These are phyloP conservation scores for Pseudozyma pruni DNA, from an alignment of 1,284 basidiomycete genomes.

Conservation along the genomic window DNA sequence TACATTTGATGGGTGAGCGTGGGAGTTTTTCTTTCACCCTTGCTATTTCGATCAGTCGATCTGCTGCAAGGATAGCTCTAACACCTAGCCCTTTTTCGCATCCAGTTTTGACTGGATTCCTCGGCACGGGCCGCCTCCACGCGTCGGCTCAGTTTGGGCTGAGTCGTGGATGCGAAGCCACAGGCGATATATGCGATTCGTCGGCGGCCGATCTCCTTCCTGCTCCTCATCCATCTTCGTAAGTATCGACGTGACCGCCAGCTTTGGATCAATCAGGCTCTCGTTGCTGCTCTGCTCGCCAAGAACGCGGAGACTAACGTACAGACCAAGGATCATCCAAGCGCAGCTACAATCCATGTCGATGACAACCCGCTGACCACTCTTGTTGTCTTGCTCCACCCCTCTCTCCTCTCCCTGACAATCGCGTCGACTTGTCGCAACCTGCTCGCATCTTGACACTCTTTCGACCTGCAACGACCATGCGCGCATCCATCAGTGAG, in stretches of 20 bases:
- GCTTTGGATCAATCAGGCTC: neutral
- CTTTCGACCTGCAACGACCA: conserved; percentile 3
- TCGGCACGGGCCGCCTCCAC: conserved; percentile 41
- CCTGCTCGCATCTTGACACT: too few relatives aligned
- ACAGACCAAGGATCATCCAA: too few relatives aligned
- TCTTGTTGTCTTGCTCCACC: neutral
- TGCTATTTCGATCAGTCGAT: too few relatives aligned
- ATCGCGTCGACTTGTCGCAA: too few relatives aligned
- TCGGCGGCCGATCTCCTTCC: neutral
- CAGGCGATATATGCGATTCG: conserved; percentile 11
- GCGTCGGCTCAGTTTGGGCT: conserved; percentile 11
- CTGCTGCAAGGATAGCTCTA: conserved; percentile 3
- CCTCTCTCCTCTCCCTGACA: neutral
- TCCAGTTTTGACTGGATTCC: too few relatives aligned
- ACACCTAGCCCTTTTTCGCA: too few relatives aligned
- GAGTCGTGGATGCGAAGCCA: conserved; percentile 13
- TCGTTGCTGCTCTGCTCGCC: too few relatives aligned
- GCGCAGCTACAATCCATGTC: too few relatives aligned
- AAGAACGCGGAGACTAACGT: too few relatives aligned
- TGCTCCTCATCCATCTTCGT: conserved; percentile 44
- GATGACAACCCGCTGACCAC: neutral
- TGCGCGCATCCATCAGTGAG: conserved; percentile 42
- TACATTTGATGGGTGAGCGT: conserved; percentile 16
- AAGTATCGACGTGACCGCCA: conserved; percentile 27
- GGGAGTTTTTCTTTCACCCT: conserved; percentile 11